These are phyloP conservation scores for Acanthamoeba healyi DNA, from an alignment of 208 protist genomes.

Conservation along the genomic window DNA sequence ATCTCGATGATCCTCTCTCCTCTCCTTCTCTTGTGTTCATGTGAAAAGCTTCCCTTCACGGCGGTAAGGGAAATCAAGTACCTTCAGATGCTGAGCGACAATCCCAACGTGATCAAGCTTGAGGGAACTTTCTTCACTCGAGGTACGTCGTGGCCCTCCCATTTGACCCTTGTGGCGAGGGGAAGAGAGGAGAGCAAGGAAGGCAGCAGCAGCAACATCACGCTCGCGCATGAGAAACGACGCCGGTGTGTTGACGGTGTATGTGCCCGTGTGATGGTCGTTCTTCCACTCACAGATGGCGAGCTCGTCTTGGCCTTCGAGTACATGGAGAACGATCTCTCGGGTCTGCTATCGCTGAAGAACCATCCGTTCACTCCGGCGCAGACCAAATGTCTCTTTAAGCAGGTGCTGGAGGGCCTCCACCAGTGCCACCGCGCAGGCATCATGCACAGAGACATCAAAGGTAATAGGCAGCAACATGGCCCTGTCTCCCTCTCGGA, in stretches of 20 bases:
- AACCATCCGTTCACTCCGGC: slow-evolving; percentile 22
- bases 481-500: neutral
- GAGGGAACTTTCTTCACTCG: slow-evolving; percentile 38
- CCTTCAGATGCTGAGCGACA: neutral
- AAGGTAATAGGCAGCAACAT: slow-evolving; percentile 86
- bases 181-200: too few relatives aligned
- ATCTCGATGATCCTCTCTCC: neutral
- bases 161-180: neutral
- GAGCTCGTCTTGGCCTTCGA: slow-evolving; percentile 90
- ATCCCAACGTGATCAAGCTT: slow-evolving; percentile 25
- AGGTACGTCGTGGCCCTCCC: neutral
- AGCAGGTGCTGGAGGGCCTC: slow-evolving; percentile 72
- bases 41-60: slow-evolving; percentile 27
- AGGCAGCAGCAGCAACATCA: too few relatives aligned
- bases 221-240: too few relatives aligned
- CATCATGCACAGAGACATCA: slow-evolving; percentile 96
- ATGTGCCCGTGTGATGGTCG: too few relatives aligned
- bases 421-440: slow-evolving; percentile 33
- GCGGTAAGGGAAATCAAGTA: slow-evolving; percentile 61
- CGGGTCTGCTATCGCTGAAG: slow-evolving; percentile 84
- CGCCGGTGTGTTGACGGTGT: too few relatives aligned
- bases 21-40: neutral
- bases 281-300: too few relatives aligned
- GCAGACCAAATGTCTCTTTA: slow-evolving; percentile 72
- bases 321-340: slow-evolving; percentile 93